Conservation (phyloP, 1,139 yeast species). For the Geotrichum candidum region DNA sequence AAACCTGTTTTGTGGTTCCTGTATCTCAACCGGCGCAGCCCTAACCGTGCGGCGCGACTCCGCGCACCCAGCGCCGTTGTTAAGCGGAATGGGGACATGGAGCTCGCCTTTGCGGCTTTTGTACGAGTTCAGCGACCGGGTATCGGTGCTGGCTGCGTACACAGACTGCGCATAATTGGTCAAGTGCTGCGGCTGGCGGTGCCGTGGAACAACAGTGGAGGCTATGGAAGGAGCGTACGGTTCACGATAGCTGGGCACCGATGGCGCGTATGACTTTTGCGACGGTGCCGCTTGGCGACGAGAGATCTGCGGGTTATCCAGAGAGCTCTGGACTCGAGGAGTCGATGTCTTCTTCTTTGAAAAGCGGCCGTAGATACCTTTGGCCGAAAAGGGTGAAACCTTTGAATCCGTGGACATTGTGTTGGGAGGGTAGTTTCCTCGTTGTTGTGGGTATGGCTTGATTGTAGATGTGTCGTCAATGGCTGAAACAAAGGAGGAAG, state of each 20-base stretch:
- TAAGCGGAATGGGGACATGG: constrained; percentile 6
- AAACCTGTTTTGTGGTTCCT: not conserved
- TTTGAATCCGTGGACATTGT: constrained; percentile 5
- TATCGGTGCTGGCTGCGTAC: constrained; percentile 4
- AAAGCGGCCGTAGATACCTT: constrained; percentile 8
- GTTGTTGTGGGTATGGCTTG: not conserved
- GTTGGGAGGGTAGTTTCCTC: constrained; percentile 1
- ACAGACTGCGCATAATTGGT: constrained; percentile 4
- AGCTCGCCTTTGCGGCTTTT: constrained; percentile 6
- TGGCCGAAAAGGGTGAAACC: constrained; percentile 8
- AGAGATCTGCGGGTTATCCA: not conserved
- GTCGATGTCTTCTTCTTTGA: not conserved
- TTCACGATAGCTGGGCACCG: constrained; percentile 1
- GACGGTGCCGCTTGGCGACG: not conserved
- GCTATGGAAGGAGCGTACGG: constrained; percentile 1
- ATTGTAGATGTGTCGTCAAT: not conserved
- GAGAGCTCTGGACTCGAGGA: not conserved
- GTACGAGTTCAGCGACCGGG: not conserved
- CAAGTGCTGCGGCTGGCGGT: not conserved
- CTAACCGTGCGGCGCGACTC: not conserved
- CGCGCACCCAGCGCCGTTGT: constrained; percentile 2
- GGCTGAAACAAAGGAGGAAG: not conserved
- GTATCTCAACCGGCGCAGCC: not conserved
- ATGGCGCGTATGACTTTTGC: not conserved
- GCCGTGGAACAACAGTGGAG: not conserved